Base-by-base conservation (phyloP, 495 filamentous ascomycete species). In the Aspergillus sparsus region DNA sequence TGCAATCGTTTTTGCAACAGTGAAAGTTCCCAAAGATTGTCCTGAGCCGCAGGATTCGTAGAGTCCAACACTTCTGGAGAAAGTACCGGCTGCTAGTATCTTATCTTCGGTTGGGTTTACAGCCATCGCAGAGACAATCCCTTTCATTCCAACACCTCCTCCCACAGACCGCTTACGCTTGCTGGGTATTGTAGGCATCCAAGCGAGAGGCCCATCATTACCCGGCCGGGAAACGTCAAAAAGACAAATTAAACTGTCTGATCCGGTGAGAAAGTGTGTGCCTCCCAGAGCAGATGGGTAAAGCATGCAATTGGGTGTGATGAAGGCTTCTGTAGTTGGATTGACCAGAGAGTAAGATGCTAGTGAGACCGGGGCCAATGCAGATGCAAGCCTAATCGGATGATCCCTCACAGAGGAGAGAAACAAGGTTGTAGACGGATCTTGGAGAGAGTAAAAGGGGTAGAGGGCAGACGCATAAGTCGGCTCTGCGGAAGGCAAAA, bases 1-100 rank as follows among this genome's bases (percentile, higher is more conserved):
- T 2, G 74, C 75, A 6, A 70, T 69, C 0, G 73, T 76, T 42
- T 72, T 74, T 11, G 70, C 73, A 49, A 77, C 61, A 46, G 69
- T 78, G 76, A 91, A 96, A 3, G 85, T 85, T 0, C 89, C 86
- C 12, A 92, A 78, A 47, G 82, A 81, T 10, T 85, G 82, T 0
- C 88, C 91, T 4, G 79, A 71, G 2, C 89, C 85, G 50, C 84
- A 79, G 2, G 82, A 73, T 61, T 86, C 90, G 68, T 96, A 97
- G 4, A 97, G 73, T 0, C 87, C 91, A 37, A 97, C 66, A 62
- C 85, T 81, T 12, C 93, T 73, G 6, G 86, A 88, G 71, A 89
- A 89, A 2, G 92, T 97, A 1, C 92, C 94, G 0, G 90, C 92
- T 3, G 90, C 93, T 3, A 97, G 73, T 3, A 96, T 76, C 0